Evolutionary conservation across 1,284 basidiomycete genomes (phyloP).

Genomic region (Grifola frondosa): DNA sequence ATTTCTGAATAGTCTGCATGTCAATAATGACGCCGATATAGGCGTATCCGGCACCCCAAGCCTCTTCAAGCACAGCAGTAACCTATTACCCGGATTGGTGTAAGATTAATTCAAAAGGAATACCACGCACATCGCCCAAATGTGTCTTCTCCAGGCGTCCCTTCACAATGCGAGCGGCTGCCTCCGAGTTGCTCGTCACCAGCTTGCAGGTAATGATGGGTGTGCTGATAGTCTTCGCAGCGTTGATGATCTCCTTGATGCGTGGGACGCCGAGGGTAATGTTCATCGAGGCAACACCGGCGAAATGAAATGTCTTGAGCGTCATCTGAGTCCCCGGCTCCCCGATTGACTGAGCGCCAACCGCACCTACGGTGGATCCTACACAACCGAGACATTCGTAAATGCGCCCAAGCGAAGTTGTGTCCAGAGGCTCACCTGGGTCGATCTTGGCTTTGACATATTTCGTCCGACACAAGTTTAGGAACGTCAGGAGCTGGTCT

Average conservation of each 20-base stretch:
- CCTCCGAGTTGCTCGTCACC: conserved; percentile 79
- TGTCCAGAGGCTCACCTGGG: conserved; percentile 76
- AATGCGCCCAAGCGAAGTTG: neutral
- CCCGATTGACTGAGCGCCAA: conserved; percentile 99
- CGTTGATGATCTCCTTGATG: conserved; percentile 99
- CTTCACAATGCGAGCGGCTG: conserved; percentile 95
- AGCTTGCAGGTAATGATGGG: conserved; percentile 97
- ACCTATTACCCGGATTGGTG: conserved; percentile 51
- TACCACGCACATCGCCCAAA: conserved; percentile 77
- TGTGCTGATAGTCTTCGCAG: conserved; percentile 93
- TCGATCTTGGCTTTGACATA: conserved; percentile 94
- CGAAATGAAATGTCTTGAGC: conserved; percentile 99
- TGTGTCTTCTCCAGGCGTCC: conserved; percentile 94
- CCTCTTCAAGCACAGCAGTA: conserved; percentile 90
- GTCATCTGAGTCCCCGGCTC: conserved; percentile 99
- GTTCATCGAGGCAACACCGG: conserved; percentile 99
- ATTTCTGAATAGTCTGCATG: conserved; percentile 80
- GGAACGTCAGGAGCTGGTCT: conserved; percentile 75
- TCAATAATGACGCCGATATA: conserved; percentile 95
- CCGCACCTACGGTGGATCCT: conserved; percentile 98
- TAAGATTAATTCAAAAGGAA: neutral
- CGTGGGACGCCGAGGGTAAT: conserved; percentile 98
- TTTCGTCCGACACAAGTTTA: conserved; percentile 85
- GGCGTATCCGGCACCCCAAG: conserved; percentile 89
- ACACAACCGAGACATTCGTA: neutral